Conservation (phyloP, 2,329 filamentous ascomycete species). For the Talaromyces sp. region DNA sequence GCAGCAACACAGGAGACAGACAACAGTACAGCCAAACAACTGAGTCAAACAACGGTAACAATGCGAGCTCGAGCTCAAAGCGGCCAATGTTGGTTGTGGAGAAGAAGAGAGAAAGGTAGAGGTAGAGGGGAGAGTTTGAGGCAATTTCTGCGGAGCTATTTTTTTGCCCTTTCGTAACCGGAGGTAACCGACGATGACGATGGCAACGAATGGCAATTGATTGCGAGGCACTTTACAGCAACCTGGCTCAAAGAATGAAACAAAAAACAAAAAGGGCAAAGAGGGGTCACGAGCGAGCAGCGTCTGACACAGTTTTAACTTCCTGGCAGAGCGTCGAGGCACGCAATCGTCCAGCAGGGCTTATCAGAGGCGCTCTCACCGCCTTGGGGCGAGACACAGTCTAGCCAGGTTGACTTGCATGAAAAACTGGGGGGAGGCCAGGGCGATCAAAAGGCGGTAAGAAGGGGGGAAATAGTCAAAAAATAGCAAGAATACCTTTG, state of each 20-base stretch:
- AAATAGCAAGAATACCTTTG: background rate
- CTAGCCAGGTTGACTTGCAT: background rate
- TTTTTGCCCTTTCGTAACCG: constrained; percentile 8
- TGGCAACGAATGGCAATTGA: background rate
- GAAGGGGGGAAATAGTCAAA: background rate
- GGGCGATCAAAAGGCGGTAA: background rate
- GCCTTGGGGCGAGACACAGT: constrained; percentile 5
- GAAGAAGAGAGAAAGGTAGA: background rate
- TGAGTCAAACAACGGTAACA: background rate
- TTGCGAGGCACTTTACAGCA: background rate
- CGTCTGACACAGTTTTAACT: background rate
- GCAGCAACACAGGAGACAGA: background rate
- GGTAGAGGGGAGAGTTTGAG: background rate
- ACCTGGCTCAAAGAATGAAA: background rate
- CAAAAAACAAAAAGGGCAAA: background rate
- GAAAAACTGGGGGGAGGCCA: background rate
- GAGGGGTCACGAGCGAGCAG: background rate
- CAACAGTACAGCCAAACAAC: background rate
- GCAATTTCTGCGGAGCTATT: constrained; percentile 5
- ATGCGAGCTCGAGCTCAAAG: background rate
- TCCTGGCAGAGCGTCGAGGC: background rate
- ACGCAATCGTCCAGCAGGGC: background rate
- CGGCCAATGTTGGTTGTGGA: background rate
- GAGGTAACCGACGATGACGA: constrained; percentile 14
- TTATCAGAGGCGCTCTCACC: constrained; percentile 11